Conservation (phyloP, 257 asterid species). For the Ilex asprella region DNA sequence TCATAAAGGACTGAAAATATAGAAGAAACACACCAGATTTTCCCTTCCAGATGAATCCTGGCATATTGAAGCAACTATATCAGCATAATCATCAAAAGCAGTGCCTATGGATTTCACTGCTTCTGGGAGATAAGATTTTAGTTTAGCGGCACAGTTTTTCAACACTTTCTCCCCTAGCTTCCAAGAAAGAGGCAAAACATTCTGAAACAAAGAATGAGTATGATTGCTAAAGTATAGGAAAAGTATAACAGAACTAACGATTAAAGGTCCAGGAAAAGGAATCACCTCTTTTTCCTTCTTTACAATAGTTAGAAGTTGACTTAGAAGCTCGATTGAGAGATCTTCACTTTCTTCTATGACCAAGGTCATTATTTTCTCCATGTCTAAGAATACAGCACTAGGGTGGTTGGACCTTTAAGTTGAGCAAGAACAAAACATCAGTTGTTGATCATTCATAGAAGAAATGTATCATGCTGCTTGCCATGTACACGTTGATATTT, state of each 20-base stretch:
- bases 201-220: conserved; percentile 19
- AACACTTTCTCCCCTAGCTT: conserved; percentile 29
- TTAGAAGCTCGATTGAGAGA: conserved; percentile 44
- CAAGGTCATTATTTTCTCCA: conserved; percentile 44
- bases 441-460: not conserved
- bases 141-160: conserved; percentile 21
- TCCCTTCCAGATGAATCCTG: conserved; percentile 15
- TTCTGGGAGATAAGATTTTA: conserved; percentile 25
- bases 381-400: conserved; percentile 26
- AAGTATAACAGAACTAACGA: not conserved
- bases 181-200: conserved; percentile 20
- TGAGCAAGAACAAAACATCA: not conserved
- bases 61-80: conserved; percentile 25
- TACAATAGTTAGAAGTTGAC: conserved; percentile 45
- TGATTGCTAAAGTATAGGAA: conserved; percentile 1
- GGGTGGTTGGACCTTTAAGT: conserved; percentile 39
- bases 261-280: conserved; percentile 1
- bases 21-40: conserved; percentile 13
- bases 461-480: not conserved
- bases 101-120: conserved; percentile 22
- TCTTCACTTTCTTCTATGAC: conserved; percentile 46
- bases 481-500: too few relatives aligned
- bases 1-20: too few relatives aligned
- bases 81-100: conserved; percentile 13
- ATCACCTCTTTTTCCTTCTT: conserved; percentile 46